Conservation (phyloP, 2,329 filamentous ascomycete species). For the Nannizziopsis barbatae region DNA sequence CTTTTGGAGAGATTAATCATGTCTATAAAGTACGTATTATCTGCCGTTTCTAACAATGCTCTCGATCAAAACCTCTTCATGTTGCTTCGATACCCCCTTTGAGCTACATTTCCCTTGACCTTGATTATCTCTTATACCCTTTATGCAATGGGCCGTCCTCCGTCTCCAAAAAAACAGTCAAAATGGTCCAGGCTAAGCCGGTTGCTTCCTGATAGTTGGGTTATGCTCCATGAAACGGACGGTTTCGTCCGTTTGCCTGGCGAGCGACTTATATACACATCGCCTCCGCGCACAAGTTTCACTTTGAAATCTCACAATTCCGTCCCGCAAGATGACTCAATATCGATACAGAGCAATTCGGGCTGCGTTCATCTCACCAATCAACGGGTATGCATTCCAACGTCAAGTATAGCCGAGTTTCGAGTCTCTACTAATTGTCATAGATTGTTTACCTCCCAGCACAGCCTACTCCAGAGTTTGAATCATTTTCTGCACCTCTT, state of each 20-base stretch:
- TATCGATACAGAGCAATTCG: slow-evolving; percentile 60
- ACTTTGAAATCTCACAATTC: slow-evolving; percentile 61
- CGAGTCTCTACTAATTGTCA: slow-evolving; percentile 17
- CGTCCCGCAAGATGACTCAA: slow-evolving; percentile 50
- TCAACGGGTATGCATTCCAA: slow-evolving; percentile 54
- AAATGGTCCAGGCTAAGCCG: slow-evolving; percentile 16
- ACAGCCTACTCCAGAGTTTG: slow-evolving; percentile 54
- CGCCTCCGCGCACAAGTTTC: slow-evolving; percentile 66
- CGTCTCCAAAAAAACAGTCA: slow-evolving; percentile 5
- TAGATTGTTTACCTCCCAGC: slow-evolving; percentile 81
- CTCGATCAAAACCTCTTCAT: not conserved
- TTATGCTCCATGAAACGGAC: slow-evolving; percentile 66
- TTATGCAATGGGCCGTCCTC: slow-evolving; percentile 1
- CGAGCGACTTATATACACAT: slow-evolving; percentile 71
- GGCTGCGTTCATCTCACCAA: slow-evolving; percentile 75
- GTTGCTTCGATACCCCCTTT: not conserved
- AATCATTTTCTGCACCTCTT: slow-evolving; percentile 82
- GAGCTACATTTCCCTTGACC: not conserved
- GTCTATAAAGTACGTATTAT: slow-evolving; percentile 33
- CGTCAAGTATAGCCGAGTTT: not conserved
- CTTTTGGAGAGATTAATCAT: slow-evolving; percentile 19
- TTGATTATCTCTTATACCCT: not conserved
- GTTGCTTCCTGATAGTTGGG: slow-evolving; percentile 52
- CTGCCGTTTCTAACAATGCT: not conserved
- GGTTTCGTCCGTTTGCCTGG: slow-evolving; percentile 75